phyloP scores from a whole-genome alignment of 352 stramenopile species.

The Globisporangium recalcitrans region DNA sequence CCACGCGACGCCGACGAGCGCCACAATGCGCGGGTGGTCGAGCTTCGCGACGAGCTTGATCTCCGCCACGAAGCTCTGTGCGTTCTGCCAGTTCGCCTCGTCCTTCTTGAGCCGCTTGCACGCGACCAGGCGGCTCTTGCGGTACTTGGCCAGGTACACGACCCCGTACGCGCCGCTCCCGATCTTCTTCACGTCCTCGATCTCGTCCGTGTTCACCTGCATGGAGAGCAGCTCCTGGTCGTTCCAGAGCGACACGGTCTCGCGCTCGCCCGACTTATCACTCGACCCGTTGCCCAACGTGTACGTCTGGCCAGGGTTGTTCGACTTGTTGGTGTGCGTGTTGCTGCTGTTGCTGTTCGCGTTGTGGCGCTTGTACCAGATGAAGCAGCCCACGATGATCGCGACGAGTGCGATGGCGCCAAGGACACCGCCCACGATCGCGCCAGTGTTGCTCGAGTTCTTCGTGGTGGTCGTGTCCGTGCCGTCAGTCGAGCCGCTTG shows the following conservation, averaged over 20 bases:
- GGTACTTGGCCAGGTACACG: constrained; percentile 44
- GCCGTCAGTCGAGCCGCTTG: constrained; percentile 6
- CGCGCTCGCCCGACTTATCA: background rate
- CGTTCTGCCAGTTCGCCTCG: constrained; percentile 34
- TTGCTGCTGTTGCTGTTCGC: constrained; percentile 5
- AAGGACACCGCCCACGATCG: constrained; percentile 37
- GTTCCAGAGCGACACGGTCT: constrained; percentile 33
- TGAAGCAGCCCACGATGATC: constrained; percentile 18
- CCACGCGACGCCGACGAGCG: constrained; percentile 53
- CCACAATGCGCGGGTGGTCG: constrained; percentile 43
- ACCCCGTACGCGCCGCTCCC: constrained; percentile 30
- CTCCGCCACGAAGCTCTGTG: constrained; percentile 44
- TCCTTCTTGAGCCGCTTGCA: constrained; percentile 46
- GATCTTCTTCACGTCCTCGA: constrained; percentile 36
- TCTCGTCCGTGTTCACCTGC: constrained; percentile 45
- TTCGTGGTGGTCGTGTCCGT: constrained; percentile 1
- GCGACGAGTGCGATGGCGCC: constrained; percentile 32
- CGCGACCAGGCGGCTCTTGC: constrained; percentile 28
- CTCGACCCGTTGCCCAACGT: constrained; percentile 6
- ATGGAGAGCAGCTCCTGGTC: constrained; percentile 44
- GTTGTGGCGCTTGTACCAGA: constrained; percentile 27
- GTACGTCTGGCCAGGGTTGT: constrained; percentile 5
- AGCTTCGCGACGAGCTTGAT: constrained; percentile 49
- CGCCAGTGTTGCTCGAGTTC: constrained; percentile 19
- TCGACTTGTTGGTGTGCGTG: constrained; percentile 12